Evolutionary conservation across 805 yeast genomes (phyloP).

Genomic region (Candida bentonensis): DNA sequence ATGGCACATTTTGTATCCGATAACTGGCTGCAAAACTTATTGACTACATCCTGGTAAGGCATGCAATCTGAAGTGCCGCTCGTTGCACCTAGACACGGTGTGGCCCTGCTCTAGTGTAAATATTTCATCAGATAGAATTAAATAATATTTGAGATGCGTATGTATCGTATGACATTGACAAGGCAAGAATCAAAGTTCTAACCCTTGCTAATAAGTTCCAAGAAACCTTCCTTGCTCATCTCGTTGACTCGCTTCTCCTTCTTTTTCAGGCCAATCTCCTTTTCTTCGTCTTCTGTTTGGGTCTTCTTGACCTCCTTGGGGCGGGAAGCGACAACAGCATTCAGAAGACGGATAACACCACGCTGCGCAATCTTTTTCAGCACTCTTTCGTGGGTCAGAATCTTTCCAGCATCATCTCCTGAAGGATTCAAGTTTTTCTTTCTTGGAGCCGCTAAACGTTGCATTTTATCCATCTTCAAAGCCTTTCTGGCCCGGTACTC

Average conservation of each 20-base stretch:
- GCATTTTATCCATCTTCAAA: slow-evolving; percentile 57
- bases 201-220: slow-evolving; percentile 54
- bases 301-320: slow-evolving; percentile 24
- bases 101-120: too few species aligned
- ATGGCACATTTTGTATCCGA: too few species aligned
- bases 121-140: too few species aligned
- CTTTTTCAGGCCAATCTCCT: slow-evolving; percentile 14
- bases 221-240: slow-evolving; percentile 75
- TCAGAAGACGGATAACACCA: slow-evolving; percentile 76
- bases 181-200: too few species aligned
- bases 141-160: too few species aligned
- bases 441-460: slow-evolving; percentile 50
- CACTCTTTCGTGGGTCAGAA: slow-evolving; percentile 51
- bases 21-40: too few species aligned
- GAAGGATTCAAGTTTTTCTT: slow-evolving; percentile 54
- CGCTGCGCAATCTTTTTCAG: slow-evolving; percentile 72
- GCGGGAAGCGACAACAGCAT: slow-evolving; percentile 73
- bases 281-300: too few species aligned
- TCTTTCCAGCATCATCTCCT: slow-evolving; percentile 38
- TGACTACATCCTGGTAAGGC: too few species aligned
- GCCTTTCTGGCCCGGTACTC: slow-evolving; percentile 73
- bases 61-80: too few species aligned
- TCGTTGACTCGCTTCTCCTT: slow-evolving; percentile 43
- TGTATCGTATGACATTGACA: too few species aligned
- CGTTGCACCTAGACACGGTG: too few species aligned